phyloP scores from a whole-genome alignment of 345 rosid genomes.

The Firmiana major region DNA sequence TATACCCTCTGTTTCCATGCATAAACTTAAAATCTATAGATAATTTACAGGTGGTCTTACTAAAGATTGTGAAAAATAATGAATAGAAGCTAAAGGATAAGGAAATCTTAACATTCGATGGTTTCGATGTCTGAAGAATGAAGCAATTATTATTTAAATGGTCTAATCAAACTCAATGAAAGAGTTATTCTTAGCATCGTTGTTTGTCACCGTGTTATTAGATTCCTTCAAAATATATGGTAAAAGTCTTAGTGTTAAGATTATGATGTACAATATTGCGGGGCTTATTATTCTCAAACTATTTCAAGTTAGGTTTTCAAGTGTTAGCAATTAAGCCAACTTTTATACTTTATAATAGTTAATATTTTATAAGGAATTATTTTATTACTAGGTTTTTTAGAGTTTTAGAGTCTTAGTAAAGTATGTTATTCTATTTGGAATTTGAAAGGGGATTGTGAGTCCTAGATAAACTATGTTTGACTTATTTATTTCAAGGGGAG shows the following conservation, averaged over 20 bases:
- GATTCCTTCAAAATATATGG: background rate
- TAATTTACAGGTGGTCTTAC: constrained; percentile 55
- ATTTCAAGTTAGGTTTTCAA: constrained; percentile 71
- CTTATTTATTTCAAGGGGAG: too few relatives aligned
- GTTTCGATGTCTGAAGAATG: constrained; percentile 97
- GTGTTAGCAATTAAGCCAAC: too few relatives aligned
- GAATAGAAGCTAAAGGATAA: constrained; percentile 70
- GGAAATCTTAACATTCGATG: constrained; percentile 94
- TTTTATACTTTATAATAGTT: too few relatives aligned
- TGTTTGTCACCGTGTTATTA: background rate
- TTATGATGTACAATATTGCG: background rate
- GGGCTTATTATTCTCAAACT: constrained; percentile 7
- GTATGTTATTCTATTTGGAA: too few relatives aligned
- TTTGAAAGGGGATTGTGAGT: too few relatives aligned
- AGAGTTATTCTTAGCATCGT: constrained; percentile 51
- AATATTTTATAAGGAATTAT: too few relatives aligned
- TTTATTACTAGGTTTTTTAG: too few relatives aligned
- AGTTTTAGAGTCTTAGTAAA: too few relatives aligned
- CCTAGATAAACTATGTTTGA: too few relatives aligned
- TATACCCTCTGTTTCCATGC: background rate
- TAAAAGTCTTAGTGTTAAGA: background rate
- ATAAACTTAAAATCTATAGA: background rate
- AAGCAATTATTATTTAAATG: constrained; percentile 93
- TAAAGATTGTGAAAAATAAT: constrained; percentile 62
- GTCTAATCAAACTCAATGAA: constrained; percentile 85